phyloP scores from a whole-genome alignment of 1,139 yeast species.

The Blastobotrys buckinghamii region DNA sequence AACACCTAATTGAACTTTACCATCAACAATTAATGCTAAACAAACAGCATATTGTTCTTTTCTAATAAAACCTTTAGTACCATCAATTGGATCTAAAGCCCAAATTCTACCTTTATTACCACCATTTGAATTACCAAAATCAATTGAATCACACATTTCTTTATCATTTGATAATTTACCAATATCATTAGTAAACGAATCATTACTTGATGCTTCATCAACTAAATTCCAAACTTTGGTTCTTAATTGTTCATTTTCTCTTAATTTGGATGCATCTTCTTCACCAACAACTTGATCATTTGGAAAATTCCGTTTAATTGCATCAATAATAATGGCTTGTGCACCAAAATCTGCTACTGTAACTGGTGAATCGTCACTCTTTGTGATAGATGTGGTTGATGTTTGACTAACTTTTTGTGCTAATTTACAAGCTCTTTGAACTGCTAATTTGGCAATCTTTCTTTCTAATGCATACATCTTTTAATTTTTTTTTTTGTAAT shows the following conservation, averaged over 20 bases:
- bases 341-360: slow-evolving; percentile 97
- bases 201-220: slow-evolving; percentile 21
- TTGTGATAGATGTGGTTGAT: slow-evolving; percentile 56
- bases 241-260: slow-evolving; percentile 44
- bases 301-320: slow-evolving; percentile 75
- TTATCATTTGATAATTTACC: slow-evolving; percentile 39
- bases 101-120: slow-evolving; percentile 79
- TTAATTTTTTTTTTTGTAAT: background rate
- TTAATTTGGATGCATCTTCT: slow-evolving; percentile 71
- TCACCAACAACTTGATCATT: slow-evolving; percentile 87
- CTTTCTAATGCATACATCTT: slow-evolving; percentile 43
- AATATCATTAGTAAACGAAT: slow-evolving; percentile 24
- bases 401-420: slow-evolving; percentile 52
- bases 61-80: slow-evolving; percentile 92
- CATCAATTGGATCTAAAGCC: slow-evolving; percentile 98
- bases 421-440: slow-evolving; percentile 74
- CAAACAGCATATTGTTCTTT: slow-evolving; percentile 98
- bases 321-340: slow-evolving; percentile 85
- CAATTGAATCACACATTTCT: slow-evolving; percentile 61
- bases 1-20: slow-evolving; percentile 79
- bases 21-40: slow-evolving; percentile 79
- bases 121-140: slow-evolving; percentile 71
- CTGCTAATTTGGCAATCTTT: slow-evolving; percentile 79
- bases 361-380: slow-evolving; percentile 88
- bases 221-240: slow-evolving; percentile 35